Percentiles rank a stretch among this genome's conserved stretches.
These are phyloP conservation scores for Crotalaria pallida DNA, from an alignment of 306 rosid species.

Conservation along the genomic window DNA sequence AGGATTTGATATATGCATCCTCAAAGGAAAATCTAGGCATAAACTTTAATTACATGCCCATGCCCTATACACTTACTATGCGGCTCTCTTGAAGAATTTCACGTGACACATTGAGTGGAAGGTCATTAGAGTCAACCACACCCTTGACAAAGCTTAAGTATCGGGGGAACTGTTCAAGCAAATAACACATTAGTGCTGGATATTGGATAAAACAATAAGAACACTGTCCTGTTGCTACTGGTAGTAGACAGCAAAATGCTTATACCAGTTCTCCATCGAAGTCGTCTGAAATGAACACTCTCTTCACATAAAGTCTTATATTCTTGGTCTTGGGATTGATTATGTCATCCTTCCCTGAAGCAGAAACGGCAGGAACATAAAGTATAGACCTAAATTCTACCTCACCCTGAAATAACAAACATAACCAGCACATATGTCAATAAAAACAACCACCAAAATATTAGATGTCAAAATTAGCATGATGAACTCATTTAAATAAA, in stretches of 20 bases:
- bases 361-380: slow-evolving; percentile 76
- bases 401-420: slow-evolving; percentile 66
- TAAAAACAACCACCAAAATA: not conserved
- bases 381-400: slow-evolving; percentile 94
- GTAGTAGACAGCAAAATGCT: not conserved
- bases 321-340: slow-evolving; percentile 90
- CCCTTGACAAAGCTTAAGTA: slow-evolving; percentile 94
- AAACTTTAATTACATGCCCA: not conserved
- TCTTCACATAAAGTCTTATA: slow-evolving; percentile 85
- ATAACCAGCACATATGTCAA: slow-evolving; percentile 20
- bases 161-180: slow-evolving; percentile 71
- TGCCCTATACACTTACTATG: slow-evolving; percentile 48
- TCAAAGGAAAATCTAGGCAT: not conserved
- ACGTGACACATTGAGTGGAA: slow-evolving; percentile 96
- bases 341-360: slow-evolving; percentile 79
- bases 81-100: slow-evolving; percentile 99
- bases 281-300: slow-evolving; percentile 97
- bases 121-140: slow-evolving; percentile 94
- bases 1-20: not conserved
- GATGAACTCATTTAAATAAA: not conserved
- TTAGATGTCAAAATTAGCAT: not conserved
- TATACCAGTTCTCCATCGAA: slow-evolving; percentile 98
- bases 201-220: not conserved
- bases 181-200: slow-evolving; percentile 16
- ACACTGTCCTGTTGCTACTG: slow-evolving; percentile 1